Evolutionary conservation across 1,284 basidiomycete genomes (phyloP).

Genomic region (Tilletia caries): DNA sequence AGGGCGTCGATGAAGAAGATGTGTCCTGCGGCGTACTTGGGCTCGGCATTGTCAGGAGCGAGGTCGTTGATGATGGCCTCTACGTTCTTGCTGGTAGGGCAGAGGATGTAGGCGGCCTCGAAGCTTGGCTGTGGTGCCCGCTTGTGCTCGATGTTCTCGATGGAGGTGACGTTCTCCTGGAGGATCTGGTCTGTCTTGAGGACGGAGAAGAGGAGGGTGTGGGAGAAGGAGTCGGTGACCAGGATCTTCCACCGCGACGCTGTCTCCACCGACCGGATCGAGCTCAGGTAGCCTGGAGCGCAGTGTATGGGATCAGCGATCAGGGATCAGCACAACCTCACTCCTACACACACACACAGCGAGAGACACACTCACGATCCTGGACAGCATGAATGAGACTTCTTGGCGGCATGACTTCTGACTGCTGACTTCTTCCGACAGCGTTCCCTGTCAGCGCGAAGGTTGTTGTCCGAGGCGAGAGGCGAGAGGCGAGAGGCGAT

Average conservation of each 20-base stretch:
- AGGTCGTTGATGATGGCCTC: constrained; percentile 70
- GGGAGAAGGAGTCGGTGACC: constrained; percentile 88
- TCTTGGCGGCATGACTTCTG: constrained; percentile 29
- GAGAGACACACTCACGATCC: constrained; percentile 24
- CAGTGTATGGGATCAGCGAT: background rate
- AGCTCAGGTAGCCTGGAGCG: constrained; percentile 36
- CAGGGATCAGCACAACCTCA: background rate
- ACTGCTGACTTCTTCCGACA: background rate
- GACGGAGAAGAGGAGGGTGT: constrained; percentile 76
- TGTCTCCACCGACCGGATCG: constrained; percentile 50
- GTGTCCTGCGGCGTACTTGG: constrained; percentile 81
- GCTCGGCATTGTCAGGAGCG: constrained; percentile 30
- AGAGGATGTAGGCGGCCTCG: constrained; percentile 70
- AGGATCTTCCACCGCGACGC: constrained; percentile 80
- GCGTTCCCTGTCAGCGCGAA: background rate
- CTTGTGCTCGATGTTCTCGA: constrained; percentile 50
- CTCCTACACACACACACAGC: too few relatives aligned
- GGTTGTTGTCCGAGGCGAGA: too few relatives aligned
- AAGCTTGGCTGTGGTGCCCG: constrained; percentile 31
- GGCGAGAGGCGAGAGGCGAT: too few relatives aligned
- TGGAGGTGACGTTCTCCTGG: constrained; percentile 48
- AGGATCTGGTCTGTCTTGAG: constrained; percentile 70
- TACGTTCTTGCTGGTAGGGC: constrained; percentile 90
- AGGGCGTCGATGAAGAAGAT: constrained; percentile 84
- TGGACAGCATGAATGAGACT: constrained; percentile 31